Base-by-base conservation (phyloP, 1,284 basidiomycete genomes). In the Trichosporon asahii region DNA sequence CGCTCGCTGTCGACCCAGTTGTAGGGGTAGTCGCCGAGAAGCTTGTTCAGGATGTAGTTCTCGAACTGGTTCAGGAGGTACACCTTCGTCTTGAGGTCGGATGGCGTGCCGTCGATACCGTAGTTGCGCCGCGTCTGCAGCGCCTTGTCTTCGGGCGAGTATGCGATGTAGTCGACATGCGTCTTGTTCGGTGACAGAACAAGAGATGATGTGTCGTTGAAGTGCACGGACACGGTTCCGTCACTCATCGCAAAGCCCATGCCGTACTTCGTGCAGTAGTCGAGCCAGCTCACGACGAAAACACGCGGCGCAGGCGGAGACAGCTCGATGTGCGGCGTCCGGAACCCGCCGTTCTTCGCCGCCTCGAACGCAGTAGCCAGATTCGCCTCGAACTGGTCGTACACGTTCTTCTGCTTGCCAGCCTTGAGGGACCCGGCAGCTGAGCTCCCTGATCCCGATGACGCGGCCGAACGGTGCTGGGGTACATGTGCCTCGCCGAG, bases 241-340 rank as follows among this genome's bases (percentile, higher is more conserved):
- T 99, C 95, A 33, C 92, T 95, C 77, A 99, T 86, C 1, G 94
- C 94, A 81, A 98, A 98, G 1, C 95, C 97, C 89, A 98, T 95
- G 11, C 96, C 97, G 83, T 98, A 99, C 85, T 97, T 97, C 83
- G 95, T 94, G 81, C 93, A 95, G 81, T 98, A 98, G 83, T 99
- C 96, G 63, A 98, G 91, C 96, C 96, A 99, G 9, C 92, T 94
- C 1, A 93, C 92, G 75, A 99, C 93, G 83, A 98, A 99, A 15
- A 96, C 90, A 67, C 86, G 88, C 49, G 95, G 92, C 14, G 89
- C 86, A 0, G 87, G 87, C 3, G 90, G 84, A 46, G 83, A 77
- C 4, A 79, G 79, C 66, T 73, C 73, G 27, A 77, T 69, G 66
- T 75, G 83, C 14, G 90, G 89, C 9, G 64, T 65, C 11, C 68